phyloP scores from a whole-genome alignment of 805 yeast genomes.

The Sugiyamaella americana region DNA sequence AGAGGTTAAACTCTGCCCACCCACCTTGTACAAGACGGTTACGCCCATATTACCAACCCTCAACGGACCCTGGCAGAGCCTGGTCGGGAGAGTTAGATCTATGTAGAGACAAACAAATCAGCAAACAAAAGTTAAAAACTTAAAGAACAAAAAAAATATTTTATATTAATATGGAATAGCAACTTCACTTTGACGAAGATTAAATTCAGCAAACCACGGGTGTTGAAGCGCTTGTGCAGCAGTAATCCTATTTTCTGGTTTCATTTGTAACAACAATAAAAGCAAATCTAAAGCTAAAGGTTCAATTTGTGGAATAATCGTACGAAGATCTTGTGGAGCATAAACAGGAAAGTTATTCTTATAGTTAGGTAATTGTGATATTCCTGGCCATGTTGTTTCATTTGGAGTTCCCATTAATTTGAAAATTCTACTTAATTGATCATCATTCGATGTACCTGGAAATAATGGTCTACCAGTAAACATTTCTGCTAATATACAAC shows the following conservation, averaged over 20 bases:
- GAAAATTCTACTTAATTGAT: conserved; percentile 86
- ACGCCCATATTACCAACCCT: too few species aligned
- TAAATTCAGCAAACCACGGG: conserved; percentile 73
- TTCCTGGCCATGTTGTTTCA: conserved; percentile 97
- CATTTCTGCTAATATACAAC: conserved; percentile 98
- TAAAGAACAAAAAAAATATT: too few species aligned
- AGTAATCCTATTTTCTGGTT: conserved; percentile 47
- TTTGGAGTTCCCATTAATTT: conserved; percentile 94
- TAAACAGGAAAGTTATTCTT: conserved; percentile 77
- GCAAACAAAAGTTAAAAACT: too few species aligned
- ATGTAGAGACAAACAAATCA: too few species aligned
- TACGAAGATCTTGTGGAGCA: conserved; percentile 79
- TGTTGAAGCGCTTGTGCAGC: conserved; percentile 52
- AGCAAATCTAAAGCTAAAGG: conserved; percentile 62
- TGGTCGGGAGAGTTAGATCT: too few species aligned
- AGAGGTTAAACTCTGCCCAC: too few species aligned
- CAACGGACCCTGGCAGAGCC: too few species aligned
- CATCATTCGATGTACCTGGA: conserved; percentile 95
- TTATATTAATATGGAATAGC: neutral
- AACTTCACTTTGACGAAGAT: neutral
- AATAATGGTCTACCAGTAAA: conserved; percentile 95
- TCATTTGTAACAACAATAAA: conserved; percentile 46
- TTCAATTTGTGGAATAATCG: conserved; percentile 63
- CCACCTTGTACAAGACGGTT: too few species aligned
- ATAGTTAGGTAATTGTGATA: conserved; percentile 81